phyloP scores from a whole-genome alignment of 1,284 basidiomycete genomes.

The Trametes polyzona region DNA sequence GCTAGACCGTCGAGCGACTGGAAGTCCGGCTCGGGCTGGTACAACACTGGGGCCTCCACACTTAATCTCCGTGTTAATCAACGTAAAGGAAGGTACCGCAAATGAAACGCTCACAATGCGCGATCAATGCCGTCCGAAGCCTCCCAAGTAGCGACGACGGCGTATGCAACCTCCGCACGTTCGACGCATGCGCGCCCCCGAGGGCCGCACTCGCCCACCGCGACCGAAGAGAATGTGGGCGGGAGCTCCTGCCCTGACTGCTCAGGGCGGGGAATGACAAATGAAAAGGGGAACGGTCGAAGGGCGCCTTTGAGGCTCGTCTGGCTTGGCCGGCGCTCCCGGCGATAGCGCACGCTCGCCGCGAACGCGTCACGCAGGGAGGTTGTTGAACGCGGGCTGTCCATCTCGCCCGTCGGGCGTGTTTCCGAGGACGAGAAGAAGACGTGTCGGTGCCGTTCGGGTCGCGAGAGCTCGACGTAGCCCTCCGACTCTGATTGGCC shows the following conservation, averaged over 20 bases:
- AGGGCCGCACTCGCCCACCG: slow-evolving; percentile 28
- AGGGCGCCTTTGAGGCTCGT: slow-evolving; percentile 26
- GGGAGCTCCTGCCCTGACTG: slow-evolving; percentile 63
- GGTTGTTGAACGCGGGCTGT: slow-evolving; percentile 43
- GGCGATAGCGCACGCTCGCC: slow-evolving; percentile 40
- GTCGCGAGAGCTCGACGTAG: slow-evolving; percentile 28
- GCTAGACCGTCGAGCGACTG: slow-evolving; percentile 56
- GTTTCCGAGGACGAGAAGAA: slow-evolving; percentile 59
- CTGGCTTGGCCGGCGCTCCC: slow-evolving; percentile 32
- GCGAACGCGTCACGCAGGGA: slow-evolving; percentile 55
- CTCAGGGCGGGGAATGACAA: slow-evolving; percentile 56
- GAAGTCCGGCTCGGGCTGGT: slow-evolving; percentile 62
- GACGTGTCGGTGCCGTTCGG: slow-evolving; percentile 50
- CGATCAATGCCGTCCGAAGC: slow-evolving; percentile 48
- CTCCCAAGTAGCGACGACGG: slow-evolving; percentile 63
- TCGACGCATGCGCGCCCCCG: slow-evolving; percentile 45
- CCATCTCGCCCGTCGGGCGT: slow-evolving; percentile 45
- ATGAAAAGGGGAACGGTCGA: slow-evolving; percentile 58
- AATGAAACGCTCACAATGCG: slow-evolving; percentile 49
- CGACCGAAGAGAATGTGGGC: slow-evolving; percentile 50
- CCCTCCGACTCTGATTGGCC: slow-evolving; percentile 28
- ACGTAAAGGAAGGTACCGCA: slow-evolving; percentile 2
- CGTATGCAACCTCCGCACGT: slow-evolving; percentile 54
- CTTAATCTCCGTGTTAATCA: slow-evolving; percentile 39
- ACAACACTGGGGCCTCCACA: slow-evolving; percentile 63